Base-by-base conservation (phyloP, 169 alveolate genomes). In the Plasmodium malariae region DNA sequence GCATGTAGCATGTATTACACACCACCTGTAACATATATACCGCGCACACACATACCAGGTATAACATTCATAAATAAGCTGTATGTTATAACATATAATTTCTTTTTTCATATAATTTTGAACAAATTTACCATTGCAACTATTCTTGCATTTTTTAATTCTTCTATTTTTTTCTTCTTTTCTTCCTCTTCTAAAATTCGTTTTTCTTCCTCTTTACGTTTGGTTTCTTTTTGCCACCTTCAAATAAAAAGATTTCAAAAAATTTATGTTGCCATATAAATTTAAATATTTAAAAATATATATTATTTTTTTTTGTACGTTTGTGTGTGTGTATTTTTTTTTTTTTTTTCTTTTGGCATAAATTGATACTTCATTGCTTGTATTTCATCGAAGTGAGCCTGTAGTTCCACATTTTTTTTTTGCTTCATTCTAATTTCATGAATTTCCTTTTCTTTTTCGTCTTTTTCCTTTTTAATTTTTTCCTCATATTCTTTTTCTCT, bases 351-450 rank as follows among this genome's bases (percentile, higher is more conserved):
- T 26, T 70, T 19, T 14, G 80, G 3, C 6, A 9, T 57, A 57
- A 24, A 28, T 73, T 63, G n/a, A 17, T 78, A 78, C 89, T 78
- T 78, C 7, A 78, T 17, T 12, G 89, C 89, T 78, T 78, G 89
- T 26, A 62, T 78, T 62, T 78, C 89, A 69, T 78, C 89, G 63
- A 63, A 78, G 37, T 78, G 89, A 5, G 89, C 89, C 45, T 45
- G 70, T 19, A 78, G 17, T 48, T 78, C 78, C 14, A 78, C 78
- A 78, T 78, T 78, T 48, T 78, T 78, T 63, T 78, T 78, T 69
- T 78, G 89, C 28, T 78, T 78, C 89, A 78, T 78, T 65, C 89
- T 28, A 26, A 78, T 78, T 78, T 62, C 89, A 26, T 78, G 89
- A 34, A 78, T 54, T 78, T 49, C 89, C 34, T 30, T 78, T 78